Evolutionary conservation across 2,329 filamentous ascomycete genomes (phyloP).

Genomic region (Apiospora malaysiana): DNA sequence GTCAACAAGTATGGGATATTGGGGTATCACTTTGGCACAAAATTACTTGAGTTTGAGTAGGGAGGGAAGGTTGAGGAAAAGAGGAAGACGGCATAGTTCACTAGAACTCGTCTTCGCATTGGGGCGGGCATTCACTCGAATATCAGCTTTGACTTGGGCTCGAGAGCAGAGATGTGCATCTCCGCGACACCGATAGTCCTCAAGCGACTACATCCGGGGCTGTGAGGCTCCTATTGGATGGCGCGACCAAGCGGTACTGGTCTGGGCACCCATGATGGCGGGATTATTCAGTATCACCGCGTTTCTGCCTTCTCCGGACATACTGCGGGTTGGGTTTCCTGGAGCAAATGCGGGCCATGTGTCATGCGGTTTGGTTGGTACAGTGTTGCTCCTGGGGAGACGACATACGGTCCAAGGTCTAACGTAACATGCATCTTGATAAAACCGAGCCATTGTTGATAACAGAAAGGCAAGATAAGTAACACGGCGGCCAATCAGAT

Average conservation of each 20-base stretch:
- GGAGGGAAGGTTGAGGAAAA: conserved; percentile 1
- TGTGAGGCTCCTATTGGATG: conserved; percentile 5
- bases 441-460: conserved; percentile 1
- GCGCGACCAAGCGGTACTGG: background rate
- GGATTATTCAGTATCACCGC: background rate
- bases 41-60: background rate
- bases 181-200: conserved; percentile 30
- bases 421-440: background rate
- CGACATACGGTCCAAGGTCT: too few relatives aligned
- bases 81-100: background rate
- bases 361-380: conserved; percentile 13
- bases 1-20: background rate
- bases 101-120: background rate
- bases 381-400: too few relatives aligned
- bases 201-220: conserved; percentile 28
- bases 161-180: conserved; percentile 34
- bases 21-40: background rate
- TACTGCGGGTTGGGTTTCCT: background rate
- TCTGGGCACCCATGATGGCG: background rate
- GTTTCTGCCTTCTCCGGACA: conserved; percentile 10
- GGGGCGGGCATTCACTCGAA: background rate
- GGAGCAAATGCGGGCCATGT: conserved; percentile 7
- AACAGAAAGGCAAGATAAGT: conserved; percentile 16
- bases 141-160: conserved; percentile 12
- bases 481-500: background rate